Base-by-base conservation (phyloP, 116 monocot species). In the Cymodocea nodosa region DNA sequence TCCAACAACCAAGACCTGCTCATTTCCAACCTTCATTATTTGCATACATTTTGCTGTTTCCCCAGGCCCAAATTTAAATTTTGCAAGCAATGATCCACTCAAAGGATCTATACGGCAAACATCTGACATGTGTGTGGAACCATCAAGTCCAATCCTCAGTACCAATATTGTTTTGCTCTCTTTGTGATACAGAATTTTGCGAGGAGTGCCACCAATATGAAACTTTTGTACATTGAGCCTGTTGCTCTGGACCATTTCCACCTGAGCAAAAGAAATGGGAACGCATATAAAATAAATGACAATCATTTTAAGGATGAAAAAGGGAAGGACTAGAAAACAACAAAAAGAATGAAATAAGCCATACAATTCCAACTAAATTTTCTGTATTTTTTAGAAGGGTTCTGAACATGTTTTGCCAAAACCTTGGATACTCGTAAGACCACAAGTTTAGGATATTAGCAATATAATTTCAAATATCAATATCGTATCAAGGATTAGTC, bases 21-120 rank as follows among this genome's bases (percentile, higher is more conserved):
- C 82, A 68, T 68, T 78, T 67, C 92, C 98, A 72, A 82, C 73
- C 66, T 73, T 86, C 54, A 86, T 52, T 52, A 98, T 74, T 71
- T 89, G 62, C 92, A 98, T 92, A 66, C 89, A 89, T 82, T 92
- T 98, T 61, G 82, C 98, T 25, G 73, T 89, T 81, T 98, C 98
- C 3, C 89, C 86, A 68, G 63, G 73, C 56, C 78, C 84, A 73
- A 77, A 84, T 22, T 69, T 69, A 59, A 82, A 98, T 40, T 69
- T 84, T 65, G 84, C 80, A 59, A 84, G 76, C 34, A 98, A 4
- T 22, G 68, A 71, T 13, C 98, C 98, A 81, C 64, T 89, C 3
- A 77, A 35, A 71, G 86, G 86, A 82, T 98, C 89, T 72, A 98
- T 67, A 48, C 81, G 72, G 63, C 85, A 86, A 51, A 98, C 79